Percentiles rank a stretch among this genome's conserved stretches.
These are phyloP conservation scores for Thoreauomyces humboldtii DNA, from an alignment of 192 early-diverging fungal genomes.

Conservation along the genomic window DNA sequence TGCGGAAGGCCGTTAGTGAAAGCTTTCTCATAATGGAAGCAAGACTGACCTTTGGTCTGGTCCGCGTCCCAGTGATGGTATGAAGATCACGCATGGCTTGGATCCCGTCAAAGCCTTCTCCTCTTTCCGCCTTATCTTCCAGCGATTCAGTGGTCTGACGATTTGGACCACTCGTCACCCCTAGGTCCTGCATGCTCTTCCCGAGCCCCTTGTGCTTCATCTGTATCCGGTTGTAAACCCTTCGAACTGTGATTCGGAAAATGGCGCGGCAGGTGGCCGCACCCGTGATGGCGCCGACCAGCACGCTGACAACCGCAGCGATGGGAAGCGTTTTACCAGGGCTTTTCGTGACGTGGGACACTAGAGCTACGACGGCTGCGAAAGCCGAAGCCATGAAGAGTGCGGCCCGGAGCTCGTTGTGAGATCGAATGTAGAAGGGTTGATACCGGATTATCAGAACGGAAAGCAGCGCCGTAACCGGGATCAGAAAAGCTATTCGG, in stretches of 20 bases:
- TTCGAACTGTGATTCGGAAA: neutral
- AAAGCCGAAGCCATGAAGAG: slow-evolving; percentile 17
- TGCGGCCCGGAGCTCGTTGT: slow-evolving; percentile 21
- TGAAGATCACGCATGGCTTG: neutral
- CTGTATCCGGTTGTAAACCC: slow-evolving; percentile 12
- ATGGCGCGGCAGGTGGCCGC: slow-evolving; percentile 10
- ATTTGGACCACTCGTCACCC: neutral
- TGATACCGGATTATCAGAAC: slow-evolving; percentile 7
- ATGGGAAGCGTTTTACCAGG: slow-evolving; percentile 8
- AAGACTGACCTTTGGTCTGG: slow-evolving; percentile 17
- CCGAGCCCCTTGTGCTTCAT: slow-evolving; percentile 2
- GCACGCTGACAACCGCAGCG: neutral
- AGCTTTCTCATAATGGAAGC: neutral
- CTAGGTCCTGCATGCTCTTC: slow-evolving; percentile 1
- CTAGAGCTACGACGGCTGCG: slow-evolving; percentile 2
- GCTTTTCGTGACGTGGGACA: slow-evolving; percentile 2
- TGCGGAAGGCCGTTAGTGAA: neutral
- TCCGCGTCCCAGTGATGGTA: slow-evolving; percentile 14
- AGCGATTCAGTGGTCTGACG: neutral
- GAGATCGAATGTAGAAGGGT: slow-evolving; percentile 16
- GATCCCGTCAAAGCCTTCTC: neutral
- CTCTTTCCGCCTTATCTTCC: neutral
- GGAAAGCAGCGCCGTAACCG: neutral
- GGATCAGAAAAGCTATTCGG: slow-evolving; percentile 9
- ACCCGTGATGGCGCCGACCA: slow-evolving; percentile 9